Evolutionary conservation across 1,284 basidiomycete species (phyloP).

Genomic region (Ustilago crameri): DNA sequence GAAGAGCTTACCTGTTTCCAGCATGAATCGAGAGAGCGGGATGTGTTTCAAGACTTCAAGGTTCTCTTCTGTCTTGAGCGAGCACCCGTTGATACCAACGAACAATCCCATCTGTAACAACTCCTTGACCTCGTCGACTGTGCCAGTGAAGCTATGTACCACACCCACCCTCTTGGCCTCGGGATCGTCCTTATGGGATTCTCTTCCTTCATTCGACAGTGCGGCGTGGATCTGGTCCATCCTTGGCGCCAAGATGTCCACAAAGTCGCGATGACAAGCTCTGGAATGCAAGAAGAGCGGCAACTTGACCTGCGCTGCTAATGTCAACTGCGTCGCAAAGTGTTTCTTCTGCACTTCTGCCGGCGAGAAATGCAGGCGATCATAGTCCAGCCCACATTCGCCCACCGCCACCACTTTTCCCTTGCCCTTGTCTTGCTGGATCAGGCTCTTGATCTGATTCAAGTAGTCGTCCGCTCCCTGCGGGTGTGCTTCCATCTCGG

Average conservation of each 20-base stretch:
- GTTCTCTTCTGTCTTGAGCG: conserved; percentile 82
- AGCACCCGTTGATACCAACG: conserved; percentile 84
- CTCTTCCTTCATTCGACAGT: neutral
- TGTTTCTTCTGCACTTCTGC: conserved; percentile 76
- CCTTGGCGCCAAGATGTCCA: conserved; percentile 72
- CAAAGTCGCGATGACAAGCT: conserved; percentile 75
- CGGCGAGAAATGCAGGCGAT: conserved; percentile 79
- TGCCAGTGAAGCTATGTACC: conserved; percentile 88
- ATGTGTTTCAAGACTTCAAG: conserved; percentile 75
- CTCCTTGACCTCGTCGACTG: conserved; percentile 76
- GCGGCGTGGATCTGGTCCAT: conserved; percentile 23
- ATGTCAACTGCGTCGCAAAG: conserved; percentile 78
- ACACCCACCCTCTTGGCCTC: conserved; percentile 70
- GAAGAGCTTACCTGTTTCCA: conserved; percentile 77
- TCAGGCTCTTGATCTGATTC: conserved; percentile 68
- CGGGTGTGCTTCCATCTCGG: conserved; percentile 76
- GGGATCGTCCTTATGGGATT: conserved; percentile 11
- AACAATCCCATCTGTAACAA: conserved; percentile 71
- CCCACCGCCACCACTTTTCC: conserved; percentile 75
- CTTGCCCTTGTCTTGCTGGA: conserved; percentile 14
- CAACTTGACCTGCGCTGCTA: conserved; percentile 79
- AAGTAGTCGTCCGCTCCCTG: conserved; percentile 76
- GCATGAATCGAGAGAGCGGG: conserved; percentile 76
- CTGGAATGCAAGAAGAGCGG: conserved; percentile 88
- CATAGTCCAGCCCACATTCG: conserved; percentile 90